Evolutionary conservation across 108 stramenopile species (phyloP), one percentile per base, ranked within the genome.

Genomic region (Discostella stelligeroides): DNA sequence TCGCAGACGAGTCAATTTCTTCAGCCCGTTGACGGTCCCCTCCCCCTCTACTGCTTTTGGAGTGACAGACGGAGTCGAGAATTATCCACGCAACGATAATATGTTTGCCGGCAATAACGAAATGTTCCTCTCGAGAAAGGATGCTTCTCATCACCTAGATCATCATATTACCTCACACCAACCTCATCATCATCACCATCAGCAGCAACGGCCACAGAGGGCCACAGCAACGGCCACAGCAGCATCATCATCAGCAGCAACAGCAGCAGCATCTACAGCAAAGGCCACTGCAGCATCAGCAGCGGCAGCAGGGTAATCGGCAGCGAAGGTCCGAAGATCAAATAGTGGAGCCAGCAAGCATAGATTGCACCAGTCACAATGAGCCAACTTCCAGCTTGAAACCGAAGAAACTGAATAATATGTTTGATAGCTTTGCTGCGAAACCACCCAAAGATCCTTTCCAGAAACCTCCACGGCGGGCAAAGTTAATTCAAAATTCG

Each of bases 1-100:
- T 34, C 34, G 34, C 37, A 28, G n/a, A n/a, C n/a, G n/a, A n/a
- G 67, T 76, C 34, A 42, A 37, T 0, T 70, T 77, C 49, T 77
- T 77, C 57, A 68, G 67, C 59, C 76, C 76, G 14, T 27, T 77
- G 46, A 28, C 21, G 13, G 27, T 47, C 18, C 45, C 53, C 8
- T 29, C 42, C n/a, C n/a, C n/a, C n/a, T n/a, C n/a, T n/a, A n/a
- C n/a, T n/a, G n/a, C n/a, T n/a, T n/a, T n/a, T 18, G 68, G 18
- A 14, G 40, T n/a, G 3, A 17, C 23, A 27, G 54, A 54, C 14
- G 51, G 6, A 45, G 34, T n/a, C 13, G 34, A 39, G 18, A 10
- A 28, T 28, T 39, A 18, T 34, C 4, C 20, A 39, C 18, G 34
- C 34, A 34, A 34, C 6, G 34, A 34, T 6, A 5, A 34, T 3